Conservation (phyloP, 495 filamentous ascomycete genomes). For the Bryoglossum gracile region DNA sequence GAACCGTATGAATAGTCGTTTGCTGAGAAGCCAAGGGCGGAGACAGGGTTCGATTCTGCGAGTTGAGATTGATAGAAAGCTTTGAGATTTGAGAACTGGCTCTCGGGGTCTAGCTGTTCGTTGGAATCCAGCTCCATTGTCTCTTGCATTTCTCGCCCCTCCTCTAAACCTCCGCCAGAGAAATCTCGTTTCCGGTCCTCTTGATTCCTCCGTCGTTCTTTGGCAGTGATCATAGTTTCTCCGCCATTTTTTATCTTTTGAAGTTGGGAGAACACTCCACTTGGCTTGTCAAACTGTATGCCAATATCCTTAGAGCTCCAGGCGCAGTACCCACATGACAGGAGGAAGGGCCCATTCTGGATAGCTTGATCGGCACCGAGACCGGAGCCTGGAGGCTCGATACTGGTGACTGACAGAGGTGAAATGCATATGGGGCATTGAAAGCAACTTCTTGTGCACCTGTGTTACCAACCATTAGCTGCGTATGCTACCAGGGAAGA, state of each 20-base stretch:
- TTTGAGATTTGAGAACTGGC: slow-evolving; percentile 43
- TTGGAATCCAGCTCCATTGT: slow-evolving; percentile 4
- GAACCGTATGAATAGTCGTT: slow-evolving; percentile 67
- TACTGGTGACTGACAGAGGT: slow-evolving; percentile 61
- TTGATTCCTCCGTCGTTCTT: slow-evolving; percentile 32
- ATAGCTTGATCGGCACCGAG: slow-evolving; percentile 33
- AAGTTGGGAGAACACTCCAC: slow-evolving; percentile 77
- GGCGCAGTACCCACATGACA: slow-evolving; percentile 80
- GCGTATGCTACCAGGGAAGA: background rate
- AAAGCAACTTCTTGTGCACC: slow-evolving; percentile 91
- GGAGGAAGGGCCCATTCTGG: slow-evolving; percentile 59
- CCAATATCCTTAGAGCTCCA: slow-evolving; percentile 89
- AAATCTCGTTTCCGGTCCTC: slow-evolving; percentile 33
- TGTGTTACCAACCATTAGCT: slow-evolving; percentile 29
- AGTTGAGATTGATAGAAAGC: slow-evolving; percentile 69
- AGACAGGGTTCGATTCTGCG: slow-evolving; percentile 44
- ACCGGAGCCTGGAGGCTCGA: slow-evolving; percentile 36
- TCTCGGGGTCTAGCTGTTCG: slow-evolving; percentile 34
- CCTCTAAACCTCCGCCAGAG: background rate
- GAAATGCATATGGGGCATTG: slow-evolving; percentile 87
- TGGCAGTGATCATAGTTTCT: slow-evolving; percentile 27
- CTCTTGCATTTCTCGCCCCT: background rate
- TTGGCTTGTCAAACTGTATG: slow-evolving; percentile 81
- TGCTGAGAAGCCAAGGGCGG: slow-evolving; percentile 44
- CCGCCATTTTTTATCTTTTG: slow-evolving; percentile 50